Conservation (phyloP, 352 stramenopile species). For the Pythium periplocum region DNA sequence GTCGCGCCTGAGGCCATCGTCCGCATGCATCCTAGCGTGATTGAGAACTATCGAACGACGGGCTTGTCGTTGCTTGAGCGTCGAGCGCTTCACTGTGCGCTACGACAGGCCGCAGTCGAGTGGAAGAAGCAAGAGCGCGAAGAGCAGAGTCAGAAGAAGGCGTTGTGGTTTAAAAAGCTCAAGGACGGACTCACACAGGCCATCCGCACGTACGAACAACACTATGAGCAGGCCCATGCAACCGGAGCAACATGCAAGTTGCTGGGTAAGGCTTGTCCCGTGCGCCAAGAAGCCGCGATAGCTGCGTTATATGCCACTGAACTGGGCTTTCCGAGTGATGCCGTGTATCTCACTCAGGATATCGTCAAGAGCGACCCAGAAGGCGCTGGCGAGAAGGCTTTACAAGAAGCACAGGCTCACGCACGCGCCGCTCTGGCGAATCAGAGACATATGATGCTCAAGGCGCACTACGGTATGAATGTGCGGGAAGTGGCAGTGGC, state of each 20-base stretch:
- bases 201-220: slow-evolving; percentile 9
- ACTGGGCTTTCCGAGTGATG: slow-evolving; percentile 43
- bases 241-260: slow-evolving; percentile 29
- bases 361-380: slow-evolving; percentile 73
- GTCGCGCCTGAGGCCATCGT: slow-evolving; percentile 64
- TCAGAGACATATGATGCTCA: slow-evolving; percentile 41
- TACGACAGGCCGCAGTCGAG: slow-evolving; percentile 41
- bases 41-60: slow-evolving; percentile 53
- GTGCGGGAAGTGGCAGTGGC: slow-evolving; percentile 49
- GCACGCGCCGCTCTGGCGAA: slow-evolving; percentile 33
- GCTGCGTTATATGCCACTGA: slow-evolving; percentile 37
- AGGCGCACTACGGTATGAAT: slow-evolving; percentile 52
- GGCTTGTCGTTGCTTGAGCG: slow-evolving; percentile 80
- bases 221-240: slow-evolving; percentile 19
- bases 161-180: slow-evolving; percentile 77
- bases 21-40: slow-evolving; percentile 79
- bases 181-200: slow-evolving; percentile 43
- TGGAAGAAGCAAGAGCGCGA: slow-evolving; percentile 83
- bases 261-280: slow-evolving; percentile 43
- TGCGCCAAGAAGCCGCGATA: slow-evolving; percentile 34
- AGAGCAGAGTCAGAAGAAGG: slow-evolving; percentile 78
- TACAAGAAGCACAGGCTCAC: slow-evolving; percentile 45
- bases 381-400: slow-evolving; percentile 50
- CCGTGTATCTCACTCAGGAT: slow-evolving; percentile 40
- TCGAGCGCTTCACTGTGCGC: slow-evolving; percentile 75